A percentile compares a stretch with the other conserved stretches of the same genome.
These are phyloP conservation scores for Spirogloea muscicola DNA, from an alignment of 139 green algal species.

Conservation along the genomic window DNA sequence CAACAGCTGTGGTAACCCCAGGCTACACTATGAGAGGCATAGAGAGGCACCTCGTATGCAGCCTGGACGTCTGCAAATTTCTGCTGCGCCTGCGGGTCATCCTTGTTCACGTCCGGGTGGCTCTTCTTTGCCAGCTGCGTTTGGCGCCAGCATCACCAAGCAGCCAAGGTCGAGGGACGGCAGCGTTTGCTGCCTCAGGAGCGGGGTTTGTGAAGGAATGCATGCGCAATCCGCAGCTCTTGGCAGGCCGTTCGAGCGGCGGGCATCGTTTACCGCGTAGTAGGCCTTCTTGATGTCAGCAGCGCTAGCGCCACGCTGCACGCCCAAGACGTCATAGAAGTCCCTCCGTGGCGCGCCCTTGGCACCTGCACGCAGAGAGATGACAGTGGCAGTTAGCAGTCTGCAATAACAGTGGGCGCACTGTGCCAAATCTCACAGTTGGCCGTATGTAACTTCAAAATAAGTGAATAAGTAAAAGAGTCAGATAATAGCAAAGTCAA, in stretches of 20 bases:
- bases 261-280: not conserved
- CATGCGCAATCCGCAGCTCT: not conserved
- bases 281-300: conserved; percentile 21
- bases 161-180: not conserved
- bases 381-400: too few species aligned
- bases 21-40: too few species aligned
- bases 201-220: not conserved
- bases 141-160: not conserved
- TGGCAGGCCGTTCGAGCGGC: not conserved
- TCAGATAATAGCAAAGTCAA: too few species aligned
- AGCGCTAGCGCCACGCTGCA: not conserved
- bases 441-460: too few species aligned
- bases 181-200: not conserved
- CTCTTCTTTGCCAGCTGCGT: conserved; percentile 52
- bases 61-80: conserved; percentile 53
- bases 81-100: conserved; percentile 42
- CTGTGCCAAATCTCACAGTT: too few species aligned
- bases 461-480: too few species aligned
- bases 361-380: too few species aligned
- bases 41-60: conserved; percentile 44
- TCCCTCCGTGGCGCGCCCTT: too few species aligned
- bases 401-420: too few species aligned
- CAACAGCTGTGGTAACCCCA: too few species aligned
- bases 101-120: conserved; percentile 53
- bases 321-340: conserved; percentile 8